phyloP scores from a whole-genome alignment of 2,329 filamentous ascomycete species.

The Passalora sequoiae region DNA sequence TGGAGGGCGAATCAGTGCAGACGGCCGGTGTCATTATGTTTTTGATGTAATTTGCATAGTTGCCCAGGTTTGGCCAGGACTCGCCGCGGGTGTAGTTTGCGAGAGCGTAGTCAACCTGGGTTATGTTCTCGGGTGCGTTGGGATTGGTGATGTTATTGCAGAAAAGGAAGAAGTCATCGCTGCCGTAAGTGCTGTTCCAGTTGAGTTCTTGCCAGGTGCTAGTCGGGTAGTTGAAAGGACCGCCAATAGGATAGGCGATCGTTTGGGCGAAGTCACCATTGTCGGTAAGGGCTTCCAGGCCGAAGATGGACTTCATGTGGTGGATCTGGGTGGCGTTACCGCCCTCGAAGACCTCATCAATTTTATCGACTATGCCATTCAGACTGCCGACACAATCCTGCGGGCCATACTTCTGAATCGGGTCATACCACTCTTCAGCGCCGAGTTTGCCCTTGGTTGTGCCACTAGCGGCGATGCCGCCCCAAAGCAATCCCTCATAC shows the following conservation, averaged over 20 bases:
- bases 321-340: constrained; percentile 40
- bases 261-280: constrained; percentile 51
- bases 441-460: constrained; percentile 72
- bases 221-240: constrained; percentile 41
- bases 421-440: constrained; percentile 60
- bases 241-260: constrained; percentile 37
- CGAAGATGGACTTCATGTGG: constrained; percentile 51
- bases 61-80: constrained; percentile 49
- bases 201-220: constrained; percentile 53
- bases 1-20: constrained; percentile 35
- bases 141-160: constrained; percentile 49
- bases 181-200: constrained; percentile 42
- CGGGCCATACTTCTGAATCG: constrained; percentile 52
- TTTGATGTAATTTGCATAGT: constrained; percentile 51
- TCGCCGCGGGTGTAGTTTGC: constrained; percentile 48
- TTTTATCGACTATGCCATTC: constrained; percentile 54
- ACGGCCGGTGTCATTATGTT: constrained; percentile 43
- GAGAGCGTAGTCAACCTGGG: constrained; percentile 43
- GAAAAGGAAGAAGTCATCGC: constrained; percentile 49
- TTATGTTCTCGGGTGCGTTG: constrained; percentile 41
- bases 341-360: constrained; percentile 45
- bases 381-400: constrained; percentile 57
- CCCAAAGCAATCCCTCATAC: constrained; percentile 65
- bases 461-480: constrained; percentile 68
- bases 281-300: constrained; percentile 45